Conservation (phyloP, 768 basidiomycete genomes). For the Rhizopogon vulgaris region DNA sequence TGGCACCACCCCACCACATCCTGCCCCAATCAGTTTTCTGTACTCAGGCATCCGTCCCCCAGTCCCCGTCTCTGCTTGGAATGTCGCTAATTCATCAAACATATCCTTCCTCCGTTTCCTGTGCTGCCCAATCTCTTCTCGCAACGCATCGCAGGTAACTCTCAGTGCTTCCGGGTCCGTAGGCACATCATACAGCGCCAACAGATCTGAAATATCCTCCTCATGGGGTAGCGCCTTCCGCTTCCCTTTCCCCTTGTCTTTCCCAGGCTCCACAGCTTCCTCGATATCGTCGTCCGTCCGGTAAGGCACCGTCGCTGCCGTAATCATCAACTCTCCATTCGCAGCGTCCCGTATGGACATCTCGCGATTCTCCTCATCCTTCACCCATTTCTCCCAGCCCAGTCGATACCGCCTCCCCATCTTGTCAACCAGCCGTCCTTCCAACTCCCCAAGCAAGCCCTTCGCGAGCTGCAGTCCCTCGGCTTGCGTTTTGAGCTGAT, state of each 20-base stretch:
- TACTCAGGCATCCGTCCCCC: slow-evolving; percentile 87
- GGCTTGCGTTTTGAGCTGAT: slow-evolving; percentile 62
- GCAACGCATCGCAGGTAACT: slow-evolving; percentile 50
- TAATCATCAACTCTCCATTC: slow-evolving; percentile 48
- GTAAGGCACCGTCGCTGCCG: slow-evolving; percentile 38
- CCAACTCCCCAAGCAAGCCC: slow-evolving; percentile 51
- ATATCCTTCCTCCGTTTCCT: slow-evolving; percentile 62
- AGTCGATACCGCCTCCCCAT: slow-evolving; percentile 78
- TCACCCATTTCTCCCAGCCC: slow-evolving; percentile 93
- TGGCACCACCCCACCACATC: slow-evolving; percentile 80
- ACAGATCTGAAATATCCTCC: slow-evolving; percentile 63
- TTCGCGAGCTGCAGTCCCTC: slow-evolving; percentile 60
- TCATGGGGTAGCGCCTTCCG: slow-evolving; percentile 40
- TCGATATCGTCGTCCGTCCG: slow-evolving; percentile 43
- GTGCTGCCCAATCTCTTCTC: slow-evolving; percentile 60
- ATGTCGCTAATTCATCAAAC: slow-evolving; percentile 71
- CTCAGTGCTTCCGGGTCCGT: slow-evolving; percentile 48
- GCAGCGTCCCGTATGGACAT: slow-evolving; percentile 56
- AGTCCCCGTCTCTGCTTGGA: slow-evolving; percentile 88
- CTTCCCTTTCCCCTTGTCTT: slow-evolving; percentile 49
- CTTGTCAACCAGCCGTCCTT: slow-evolving; percentile 60
- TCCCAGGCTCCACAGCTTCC: slow-evolving; percentile 28
- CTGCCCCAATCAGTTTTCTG: slow-evolving; percentile 80
- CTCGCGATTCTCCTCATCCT: slow-evolving; percentile 79
- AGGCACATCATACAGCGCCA: slow-evolving; percentile 54